A percentile compares a stretch with the other conserved stretches of the same genome.
Evolutionary conservation across 2,329 filamentous ascomycete species (phyloP).

Genomic region (Phyllosticta citrichinensis): DNA sequence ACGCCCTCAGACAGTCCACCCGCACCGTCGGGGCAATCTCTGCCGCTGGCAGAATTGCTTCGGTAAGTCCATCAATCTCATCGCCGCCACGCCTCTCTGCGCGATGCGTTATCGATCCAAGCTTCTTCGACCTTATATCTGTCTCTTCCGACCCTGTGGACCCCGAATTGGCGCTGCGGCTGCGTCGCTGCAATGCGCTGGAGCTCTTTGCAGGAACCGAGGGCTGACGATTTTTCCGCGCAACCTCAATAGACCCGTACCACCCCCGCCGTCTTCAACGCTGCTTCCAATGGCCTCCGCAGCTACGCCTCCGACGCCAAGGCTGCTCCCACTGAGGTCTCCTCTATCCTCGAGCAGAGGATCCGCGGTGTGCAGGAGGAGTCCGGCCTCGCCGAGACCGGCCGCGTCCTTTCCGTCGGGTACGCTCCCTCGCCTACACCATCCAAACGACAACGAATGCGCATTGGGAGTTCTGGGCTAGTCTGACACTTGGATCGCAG

Average conservation of each 20-base stretch:
- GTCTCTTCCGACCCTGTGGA: background rate
- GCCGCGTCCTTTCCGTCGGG: conserved; percentile 97
- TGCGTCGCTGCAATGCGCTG: conserved; percentile 2
- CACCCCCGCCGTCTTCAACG: conserved; percentile 68
- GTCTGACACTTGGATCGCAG: conserved; percentile 43
- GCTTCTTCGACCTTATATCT: background rate
- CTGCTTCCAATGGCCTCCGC: conserved; percentile 62
- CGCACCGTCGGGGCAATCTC: conserved; percentile 90
- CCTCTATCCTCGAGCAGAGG: conserved; percentile 97
- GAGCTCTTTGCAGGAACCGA: conserved; percentile 28
- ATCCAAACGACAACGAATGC: conserved; percentile 19
- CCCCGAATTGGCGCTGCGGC: background rate
- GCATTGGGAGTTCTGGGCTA: conserved; percentile 8
- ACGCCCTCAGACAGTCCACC: conserved; percentile 93
- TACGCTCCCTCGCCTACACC: conserved; percentile 47
- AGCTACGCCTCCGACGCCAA: conserved; percentile 89
- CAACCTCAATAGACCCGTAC: conserved; percentile 61
- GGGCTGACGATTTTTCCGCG: conserved; percentile 40
- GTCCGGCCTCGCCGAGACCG: conserved; percentile 91
- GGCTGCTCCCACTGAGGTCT: conserved; percentile 94
- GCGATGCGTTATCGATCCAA: conserved; percentile 33
- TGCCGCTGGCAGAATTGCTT: conserved; percentile 81
- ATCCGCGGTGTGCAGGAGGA: conserved; percentile 98
- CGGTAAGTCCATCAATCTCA: conserved; percentile 62
- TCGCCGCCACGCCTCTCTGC: conserved; percentile 30